A percentile compares a stretch with the other conserved stretches of the same genome.
These are phyloP conservation scores for Monosporascus sp. DNA, from an alignment of 2,329 filamentous ascomycete genomes.

Conservation along the genomic window DNA sequence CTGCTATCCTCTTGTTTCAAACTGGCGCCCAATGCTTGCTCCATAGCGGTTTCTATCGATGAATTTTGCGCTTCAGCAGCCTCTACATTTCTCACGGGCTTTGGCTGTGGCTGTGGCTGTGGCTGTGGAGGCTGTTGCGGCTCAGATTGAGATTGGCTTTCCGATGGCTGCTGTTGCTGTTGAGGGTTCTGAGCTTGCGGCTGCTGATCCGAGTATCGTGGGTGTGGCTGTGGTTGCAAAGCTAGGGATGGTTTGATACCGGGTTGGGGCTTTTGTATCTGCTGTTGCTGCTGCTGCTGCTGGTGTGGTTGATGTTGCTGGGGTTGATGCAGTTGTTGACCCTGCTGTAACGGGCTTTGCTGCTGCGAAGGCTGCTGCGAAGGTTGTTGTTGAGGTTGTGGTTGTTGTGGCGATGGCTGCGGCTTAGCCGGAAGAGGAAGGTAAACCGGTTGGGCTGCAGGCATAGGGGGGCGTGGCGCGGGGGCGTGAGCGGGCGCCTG, in stretches of 20 bases:
- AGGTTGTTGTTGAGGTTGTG: neutral
- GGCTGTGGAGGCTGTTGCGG: constrained; percentile 6
- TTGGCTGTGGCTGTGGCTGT: constrained; percentile 5
- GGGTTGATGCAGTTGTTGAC: constrained; percentile 3
- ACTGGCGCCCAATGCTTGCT: constrained; percentile 1
- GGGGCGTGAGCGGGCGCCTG: constrained; percentile 12
- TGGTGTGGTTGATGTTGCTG: constrained; percentile 1
- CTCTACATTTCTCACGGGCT: neutral
- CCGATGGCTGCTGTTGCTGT: constrained; percentile 1
- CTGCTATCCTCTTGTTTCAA: constrained; percentile 11
- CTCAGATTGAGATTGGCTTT: constrained; percentile 6
- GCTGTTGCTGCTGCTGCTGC: constrained; percentile 9
- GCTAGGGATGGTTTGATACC: constrained; percentile 7
- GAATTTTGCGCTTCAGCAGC: neutral
- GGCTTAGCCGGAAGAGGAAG: constrained; percentile 11
- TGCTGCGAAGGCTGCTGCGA: neutral
- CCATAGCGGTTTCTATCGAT: constrained; percentile 8
- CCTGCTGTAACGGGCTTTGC: neutral
- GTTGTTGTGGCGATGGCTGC: constrained; percentile 1
- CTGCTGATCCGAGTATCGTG: neutral
- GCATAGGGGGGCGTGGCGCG: constrained; percentile 21
- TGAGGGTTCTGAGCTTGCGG: neutral
- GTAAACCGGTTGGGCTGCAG: constrained; percentile 26
- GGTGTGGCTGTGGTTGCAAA: constrained; percentile 6
- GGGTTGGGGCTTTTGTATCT: constrained; percentile 4